Base-by-base conservation (phyloP, 2,329 filamentous ascomycete species). In the Pseudovirgaria hyperparasitica region DNA sequence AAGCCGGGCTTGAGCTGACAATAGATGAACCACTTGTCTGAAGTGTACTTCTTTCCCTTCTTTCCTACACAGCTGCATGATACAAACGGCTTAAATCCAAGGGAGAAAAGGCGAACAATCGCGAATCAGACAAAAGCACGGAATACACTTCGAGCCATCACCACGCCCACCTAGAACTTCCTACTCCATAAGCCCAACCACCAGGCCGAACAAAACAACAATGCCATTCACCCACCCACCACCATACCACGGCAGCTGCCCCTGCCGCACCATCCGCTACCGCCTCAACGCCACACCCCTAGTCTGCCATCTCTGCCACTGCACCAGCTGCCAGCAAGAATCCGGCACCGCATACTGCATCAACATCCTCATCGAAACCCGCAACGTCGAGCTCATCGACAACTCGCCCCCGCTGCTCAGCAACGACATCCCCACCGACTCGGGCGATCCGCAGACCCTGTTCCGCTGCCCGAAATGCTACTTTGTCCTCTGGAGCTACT, bases 271-370 rank as follows among this genome's bases (percentile, higher is more conserved):
- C 20, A 28, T 52, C 10, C 37, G 41, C 11, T 52, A 51, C 36
- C 34, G 31, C 10, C 26, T 52, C 28, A 23, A 31, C 15, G 36
- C 32, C 10, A 10, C 37, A 2, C 44, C 47, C 19, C 42, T 65
- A 22, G 34, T 57, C 27, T 50, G 58, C 18, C 55, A 65, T 39
- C 58, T 54, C 50, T 65, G 62, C 44, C 56, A 62, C 42, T 65
- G 62, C 46, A 57, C 55, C 14, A 42, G 44, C 32, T 65, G 62
- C 45, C 60, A 65, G 37, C 54, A 49, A 28, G 57, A 63, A 38
- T 55, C 52, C 10, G 60, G 62, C 32, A 46, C 50, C 22, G 49
- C 44, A 26, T 52, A 47, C 28, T 43, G 27, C 16, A 23, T 62
- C 33, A 63, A 63, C 45, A 52, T 54, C 31, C 31, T 58, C 31